Conservation (phyloP, 441 rosid species). For the Gossypium lobatum region DNA sequence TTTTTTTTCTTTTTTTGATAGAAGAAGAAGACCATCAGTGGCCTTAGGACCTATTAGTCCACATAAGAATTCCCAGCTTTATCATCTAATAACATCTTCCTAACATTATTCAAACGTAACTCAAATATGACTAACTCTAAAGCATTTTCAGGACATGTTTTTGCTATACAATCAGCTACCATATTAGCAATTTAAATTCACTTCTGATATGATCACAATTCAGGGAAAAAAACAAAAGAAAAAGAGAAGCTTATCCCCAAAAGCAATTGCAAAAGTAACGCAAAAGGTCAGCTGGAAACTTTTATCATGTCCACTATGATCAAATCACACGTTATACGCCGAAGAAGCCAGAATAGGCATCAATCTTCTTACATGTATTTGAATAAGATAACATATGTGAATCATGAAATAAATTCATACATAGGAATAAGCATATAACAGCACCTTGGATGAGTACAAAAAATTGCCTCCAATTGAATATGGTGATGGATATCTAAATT, state of each 20-base stretch:
- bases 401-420: not conserved
- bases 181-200: not conserved
- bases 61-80: too few relatives aligned
- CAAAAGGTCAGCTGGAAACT: not conserved
- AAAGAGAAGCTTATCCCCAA: not conserved
- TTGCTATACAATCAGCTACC: too few relatives aligned
- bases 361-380: not conserved
- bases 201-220: not conserved
- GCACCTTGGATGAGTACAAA: constrained; percentile 53
- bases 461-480: constrained; percentile 31
- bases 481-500: constrained; percentile 38
- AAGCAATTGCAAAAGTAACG: not conserved
- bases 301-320: not conserved
- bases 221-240: not conserved
- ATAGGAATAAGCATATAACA: constrained; percentile 14
- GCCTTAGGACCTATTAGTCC: too few relatives aligned
- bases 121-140: too few relatives aligned
- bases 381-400: not conserved
- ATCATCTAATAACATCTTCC: too few relatives aligned
- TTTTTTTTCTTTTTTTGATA: too few relatives aligned
- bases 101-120: too few relatives aligned
- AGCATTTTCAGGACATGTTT: too few relatives aligned
- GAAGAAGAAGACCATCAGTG: too few relatives aligned
- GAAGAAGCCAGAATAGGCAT: not conserved
- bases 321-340: not conserved